Evolutionary conservation across 1,284 basidiomycete genomes (phyloP).

Genomic region (Inonotus hispidus): DNA sequence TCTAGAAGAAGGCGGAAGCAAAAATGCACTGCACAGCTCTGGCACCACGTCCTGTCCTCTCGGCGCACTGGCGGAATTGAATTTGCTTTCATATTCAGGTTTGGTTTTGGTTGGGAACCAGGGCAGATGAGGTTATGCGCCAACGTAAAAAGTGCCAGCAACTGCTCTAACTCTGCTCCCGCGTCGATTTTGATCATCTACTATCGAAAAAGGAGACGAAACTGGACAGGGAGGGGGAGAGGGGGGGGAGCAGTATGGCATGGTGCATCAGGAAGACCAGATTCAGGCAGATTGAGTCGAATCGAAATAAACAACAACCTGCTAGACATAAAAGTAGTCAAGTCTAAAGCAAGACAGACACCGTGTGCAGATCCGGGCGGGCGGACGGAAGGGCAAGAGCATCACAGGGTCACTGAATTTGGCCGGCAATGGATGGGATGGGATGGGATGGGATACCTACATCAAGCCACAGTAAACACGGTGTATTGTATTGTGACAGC

Average conservation of each 20-base stretch:
- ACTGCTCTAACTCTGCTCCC: constrained; percentile 3
- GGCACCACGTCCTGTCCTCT: background rate
- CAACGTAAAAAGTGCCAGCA: background rate
- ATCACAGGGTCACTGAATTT: background rate
- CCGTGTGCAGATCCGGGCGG: background rate
- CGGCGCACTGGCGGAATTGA: background rate
- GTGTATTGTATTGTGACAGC: background rate
- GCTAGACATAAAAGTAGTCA: background rate
- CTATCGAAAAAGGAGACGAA: background rate
- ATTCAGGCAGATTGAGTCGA: background rate
- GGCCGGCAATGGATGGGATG: background rate
- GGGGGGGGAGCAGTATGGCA: background rate
- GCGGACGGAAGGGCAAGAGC: background rate
- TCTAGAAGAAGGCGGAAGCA: constrained; percentile 1
- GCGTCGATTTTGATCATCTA: constrained; percentile 14
- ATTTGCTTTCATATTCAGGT: background rate
- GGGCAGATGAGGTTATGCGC: background rate
- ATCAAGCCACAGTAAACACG: background rate
- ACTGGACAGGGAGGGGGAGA: background rate
- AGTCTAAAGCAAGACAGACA: background rate
- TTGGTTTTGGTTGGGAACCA: background rate
- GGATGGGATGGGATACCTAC: background rate
- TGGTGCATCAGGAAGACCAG: background rate
- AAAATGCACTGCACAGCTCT: constrained; percentile 5
- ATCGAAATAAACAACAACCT: background rate